These are phyloP conservation scores for Lactifluus subvellereus DNA, from an alignment of 768 basidiomycete species.

Conservation along the genomic window DNA sequence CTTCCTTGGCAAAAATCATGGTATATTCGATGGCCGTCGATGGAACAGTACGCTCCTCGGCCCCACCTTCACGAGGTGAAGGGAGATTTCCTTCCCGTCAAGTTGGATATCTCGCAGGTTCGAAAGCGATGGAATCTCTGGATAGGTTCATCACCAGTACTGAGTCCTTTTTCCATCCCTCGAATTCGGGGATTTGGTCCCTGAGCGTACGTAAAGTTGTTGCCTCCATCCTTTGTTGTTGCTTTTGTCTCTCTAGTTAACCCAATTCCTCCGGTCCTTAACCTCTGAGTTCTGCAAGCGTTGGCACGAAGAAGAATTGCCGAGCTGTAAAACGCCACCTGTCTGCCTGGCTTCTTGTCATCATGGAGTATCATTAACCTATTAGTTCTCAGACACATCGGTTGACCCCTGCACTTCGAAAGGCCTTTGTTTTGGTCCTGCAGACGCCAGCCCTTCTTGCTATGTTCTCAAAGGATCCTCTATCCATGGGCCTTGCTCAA, in stretches of 20 bases:
- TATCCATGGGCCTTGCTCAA: constrained; percentile 78
- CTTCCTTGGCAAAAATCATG: constrained; percentile 72
- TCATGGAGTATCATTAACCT: constrained; percentile 3
- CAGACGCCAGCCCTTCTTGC: constrained; percentile 84
- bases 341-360: constrained; percentile 35
- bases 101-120: constrained; percentile 68
- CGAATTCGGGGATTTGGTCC: constrained; percentile 85
- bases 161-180: constrained; percentile 94
- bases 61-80: constrained; percentile 30
- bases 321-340: constrained; percentile 71
- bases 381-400: constrained; percentile 50
- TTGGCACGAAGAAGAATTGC: constrained; percentile 69
- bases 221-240: constrained; percentile 3
- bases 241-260: constrained; percentile 40
- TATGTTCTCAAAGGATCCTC: constrained; percentile 83
- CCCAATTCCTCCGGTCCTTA: constrained; percentile 66
- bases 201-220: constrained; percentile 38
- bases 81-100: constrained; percentile 33
- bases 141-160: constrained; percentile 86
- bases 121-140: constrained; percentile 80
- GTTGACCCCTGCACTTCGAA: constrained; percentile 74
- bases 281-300: constrained; percentile 75
- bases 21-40: constrained; percentile 89
- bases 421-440: constrained; percentile 72
- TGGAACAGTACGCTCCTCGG: constrained; percentile 48